Percentiles rank a stretch among this genome's conserved stretches.
Conservation (phyloP, 2,329 filamentous ascomycete species). For the Botrytis squamosa region DNA sequence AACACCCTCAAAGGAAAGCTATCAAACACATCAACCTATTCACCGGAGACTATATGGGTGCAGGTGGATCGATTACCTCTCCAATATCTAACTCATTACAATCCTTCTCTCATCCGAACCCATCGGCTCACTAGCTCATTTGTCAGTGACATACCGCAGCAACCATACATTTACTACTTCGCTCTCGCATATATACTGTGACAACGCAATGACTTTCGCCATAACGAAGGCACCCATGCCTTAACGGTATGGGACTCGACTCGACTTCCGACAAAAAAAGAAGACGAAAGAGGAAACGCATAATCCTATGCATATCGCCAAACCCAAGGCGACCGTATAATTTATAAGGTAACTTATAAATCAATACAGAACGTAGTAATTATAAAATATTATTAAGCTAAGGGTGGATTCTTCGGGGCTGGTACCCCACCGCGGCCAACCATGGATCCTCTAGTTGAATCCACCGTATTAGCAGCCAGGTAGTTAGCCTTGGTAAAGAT, state of each 20-base stretch:
- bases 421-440: neutral
- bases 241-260: neutral
- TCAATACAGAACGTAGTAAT: too few species aligned
- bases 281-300: neutral
- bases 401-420: neutral
- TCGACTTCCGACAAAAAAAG: neutral
- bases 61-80: neutral
- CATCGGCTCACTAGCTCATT: neutral
- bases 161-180: neutral
- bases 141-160: neutral
- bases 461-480: neutral
- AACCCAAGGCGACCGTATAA: neutral
- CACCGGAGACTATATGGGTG: neutral
- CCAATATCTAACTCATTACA: neutral
- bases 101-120: neutral
- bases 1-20: neutral
- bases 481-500: neutral
- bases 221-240: neutral
- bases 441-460: neutral
- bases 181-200: neutral
- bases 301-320: neutral
- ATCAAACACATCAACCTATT: neutral
- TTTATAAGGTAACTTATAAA: too few species aligned
- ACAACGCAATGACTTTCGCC: neutral
- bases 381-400: neutral